Percentiles rank a stretch among this genome's conserved stretches.
These are phyloP conservation scores for Heracleum sosnowskyi DNA, from an alignment of 129 eudicot species.

Conservation along the genomic window DNA sequence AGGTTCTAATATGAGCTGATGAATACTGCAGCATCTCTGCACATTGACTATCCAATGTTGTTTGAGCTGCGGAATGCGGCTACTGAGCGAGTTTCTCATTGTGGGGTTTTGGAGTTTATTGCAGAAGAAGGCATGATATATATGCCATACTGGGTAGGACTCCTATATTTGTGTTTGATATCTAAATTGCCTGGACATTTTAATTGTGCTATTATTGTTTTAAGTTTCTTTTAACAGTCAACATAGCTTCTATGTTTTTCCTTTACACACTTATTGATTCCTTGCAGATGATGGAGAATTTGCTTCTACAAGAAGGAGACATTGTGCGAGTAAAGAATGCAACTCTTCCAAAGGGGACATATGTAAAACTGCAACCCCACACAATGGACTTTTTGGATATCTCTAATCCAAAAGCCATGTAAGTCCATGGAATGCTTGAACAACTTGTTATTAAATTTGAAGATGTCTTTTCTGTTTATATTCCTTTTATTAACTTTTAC, in stretches of 20 bases:
- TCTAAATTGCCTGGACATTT: not conserved
- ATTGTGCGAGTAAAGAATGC: constrained; percentile 63
- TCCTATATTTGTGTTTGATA: not conserved
- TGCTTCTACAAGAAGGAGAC: constrained; percentile 85
- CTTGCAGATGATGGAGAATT: constrained; percentile 85
- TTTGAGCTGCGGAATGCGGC: constrained; percentile 69
- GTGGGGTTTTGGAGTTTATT: constrained; percentile 60
- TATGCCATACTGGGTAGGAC: constrained; percentile 89
- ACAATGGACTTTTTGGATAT: constrained; percentile 83
- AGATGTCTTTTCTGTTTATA: not conserved
- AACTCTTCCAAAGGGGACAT: constrained; percentile 91
- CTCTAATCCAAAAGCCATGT: constrained; percentile 86
- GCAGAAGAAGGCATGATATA: constrained; percentile 94
- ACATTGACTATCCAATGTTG: constrained; percentile 84
- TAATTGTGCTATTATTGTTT: not conserved
- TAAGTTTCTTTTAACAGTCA: not conserved
- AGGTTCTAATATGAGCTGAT: not conserved
- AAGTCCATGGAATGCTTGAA: constrained; percentile 19
- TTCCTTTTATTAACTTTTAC: not conserved
- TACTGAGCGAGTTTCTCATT: constrained; percentile 45
- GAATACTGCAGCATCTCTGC: constrained; percentile 26
- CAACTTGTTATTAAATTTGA: not conserved
- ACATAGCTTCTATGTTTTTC: not conserved
- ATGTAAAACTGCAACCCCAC: constrained; percentile 90
- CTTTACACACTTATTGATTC: not conserved